Conservation (phyloP, 345 rosid species). For the Leavenworthia alabamica region DNA sequence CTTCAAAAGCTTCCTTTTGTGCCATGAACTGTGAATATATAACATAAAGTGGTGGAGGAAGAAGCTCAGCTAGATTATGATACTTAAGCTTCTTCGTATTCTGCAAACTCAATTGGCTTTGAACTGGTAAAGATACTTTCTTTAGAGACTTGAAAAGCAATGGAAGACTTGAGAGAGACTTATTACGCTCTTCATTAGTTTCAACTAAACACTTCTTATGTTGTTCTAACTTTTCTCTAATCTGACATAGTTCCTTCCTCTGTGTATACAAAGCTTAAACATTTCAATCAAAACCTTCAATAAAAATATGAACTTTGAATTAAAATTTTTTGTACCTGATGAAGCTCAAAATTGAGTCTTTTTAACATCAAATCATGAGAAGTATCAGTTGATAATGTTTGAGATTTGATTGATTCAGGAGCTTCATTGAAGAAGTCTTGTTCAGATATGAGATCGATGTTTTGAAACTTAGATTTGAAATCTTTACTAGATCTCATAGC, state of each 20-base stretch:
- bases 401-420: constrained; percentile 58
- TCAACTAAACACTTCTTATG: constrained; percentile 62
- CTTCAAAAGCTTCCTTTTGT: constrained; percentile 86
- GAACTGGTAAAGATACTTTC: constrained; percentile 91
- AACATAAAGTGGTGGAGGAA: constrained; percentile 85
- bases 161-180: constrained; percentile 77
- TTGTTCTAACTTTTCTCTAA: constrained; percentile 58
- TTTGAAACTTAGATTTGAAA: constrained; percentile 74
- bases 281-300: background rate
- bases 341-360: constrained; percentile 78
- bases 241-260: constrained; percentile 79
- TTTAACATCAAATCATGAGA: constrained; percentile 80
- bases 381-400: constrained; percentile 42
- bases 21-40: constrained; percentile 72
- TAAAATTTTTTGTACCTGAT: constrained; percentile 49
- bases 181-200: constrained; percentile 68
- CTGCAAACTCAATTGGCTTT: constrained; percentile 64
- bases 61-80: constrained; percentile 74
- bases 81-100: constrained; percentile 76
- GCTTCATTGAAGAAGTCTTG: constrained; percentile 66
- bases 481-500: constrained; percentile 77
- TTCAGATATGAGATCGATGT: constrained; percentile 78
- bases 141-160: constrained; percentile 79
- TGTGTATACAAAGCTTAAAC: constrained; percentile 19
- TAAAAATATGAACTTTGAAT: background rate